Conservation (phyloP, 179 eudicot genomes). For the Silene vulgaris region DNA sequence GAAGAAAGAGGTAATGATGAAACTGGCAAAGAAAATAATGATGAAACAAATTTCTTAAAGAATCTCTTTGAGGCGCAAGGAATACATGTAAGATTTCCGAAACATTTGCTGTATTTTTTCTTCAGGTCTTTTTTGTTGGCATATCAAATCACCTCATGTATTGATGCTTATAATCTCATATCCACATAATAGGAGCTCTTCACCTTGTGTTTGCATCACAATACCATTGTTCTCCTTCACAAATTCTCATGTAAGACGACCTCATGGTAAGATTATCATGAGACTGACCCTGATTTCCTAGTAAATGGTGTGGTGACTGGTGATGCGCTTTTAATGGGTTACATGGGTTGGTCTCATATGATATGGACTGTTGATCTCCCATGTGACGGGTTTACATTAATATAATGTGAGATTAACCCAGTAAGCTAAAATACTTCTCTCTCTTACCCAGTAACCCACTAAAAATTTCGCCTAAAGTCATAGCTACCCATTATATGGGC, state of each 20-base stretch:
- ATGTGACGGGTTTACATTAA: not conserved
- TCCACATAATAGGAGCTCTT: not conserved
- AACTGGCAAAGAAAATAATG: constrained; percentile 41
- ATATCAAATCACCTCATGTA: not conserved
- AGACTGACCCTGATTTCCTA: not conserved
- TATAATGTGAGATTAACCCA: not conserved
- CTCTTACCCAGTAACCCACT: not conserved
- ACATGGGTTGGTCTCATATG: not conserved
- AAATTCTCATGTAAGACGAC: too few relatives aligned
- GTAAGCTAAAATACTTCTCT: not conserved
- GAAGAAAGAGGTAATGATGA: constrained; percentile 42
- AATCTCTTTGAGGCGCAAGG: constrained; percentile 89
- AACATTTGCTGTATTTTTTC: constrained; percentile 12
- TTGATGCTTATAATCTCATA: constrained; percentile 12
- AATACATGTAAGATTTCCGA: constrained; percentile 69
- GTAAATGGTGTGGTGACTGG: not conserved
- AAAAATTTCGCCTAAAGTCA: too few relatives aligned
- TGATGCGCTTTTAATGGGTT: not conserved
- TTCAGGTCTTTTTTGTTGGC: not conserved
- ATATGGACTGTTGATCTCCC: not conserved
- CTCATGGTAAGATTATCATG: not conserved
- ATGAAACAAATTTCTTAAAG: constrained; percentile 64
- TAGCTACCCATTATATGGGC: not conserved
- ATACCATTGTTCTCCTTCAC: not conserved
- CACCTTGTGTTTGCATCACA: not conserved